Conservation (phyloP, 2,329 filamentous ascomycete genomes). For the Aspergillus ochraceus region DNA sequence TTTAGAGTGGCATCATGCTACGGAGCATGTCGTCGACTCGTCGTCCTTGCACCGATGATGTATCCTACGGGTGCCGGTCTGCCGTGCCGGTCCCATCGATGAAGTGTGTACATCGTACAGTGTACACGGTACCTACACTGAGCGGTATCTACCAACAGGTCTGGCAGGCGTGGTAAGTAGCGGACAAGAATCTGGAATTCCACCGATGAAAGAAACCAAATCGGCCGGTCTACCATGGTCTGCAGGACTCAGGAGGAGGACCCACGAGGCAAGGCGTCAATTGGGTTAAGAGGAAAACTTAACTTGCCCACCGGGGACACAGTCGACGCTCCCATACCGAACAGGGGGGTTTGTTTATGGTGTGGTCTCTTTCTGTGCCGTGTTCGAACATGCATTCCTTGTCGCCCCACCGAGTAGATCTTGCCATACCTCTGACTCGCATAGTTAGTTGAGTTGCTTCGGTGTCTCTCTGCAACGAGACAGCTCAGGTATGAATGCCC, state of each 20-base stretch:
- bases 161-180: no score
- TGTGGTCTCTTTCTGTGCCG: neutral
- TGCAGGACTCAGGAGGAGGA: neutral
- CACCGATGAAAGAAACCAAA: neutral
- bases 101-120: no score
- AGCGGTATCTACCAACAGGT: neutral
- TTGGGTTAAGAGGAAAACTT: no score
- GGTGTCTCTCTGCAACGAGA: no score
- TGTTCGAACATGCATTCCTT: neutral
- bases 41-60: neutral
- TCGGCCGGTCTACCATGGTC: neutral
- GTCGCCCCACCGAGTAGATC: neutral
- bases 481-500: no score
- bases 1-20: neutral
- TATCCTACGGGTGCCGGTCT: no score
- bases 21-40: neutral
- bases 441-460: neutral
- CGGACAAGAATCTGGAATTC: neutral
- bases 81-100: no score
- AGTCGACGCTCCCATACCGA: neutral
- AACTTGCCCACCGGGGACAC: neutral
- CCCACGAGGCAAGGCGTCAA: neutral
- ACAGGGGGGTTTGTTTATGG: neutral
- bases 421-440: neutral
- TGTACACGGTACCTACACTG: no score